Conservation (phyloP, 2,329 filamentous ascomycete species). For the Cryphonectria naterciae region DNA sequence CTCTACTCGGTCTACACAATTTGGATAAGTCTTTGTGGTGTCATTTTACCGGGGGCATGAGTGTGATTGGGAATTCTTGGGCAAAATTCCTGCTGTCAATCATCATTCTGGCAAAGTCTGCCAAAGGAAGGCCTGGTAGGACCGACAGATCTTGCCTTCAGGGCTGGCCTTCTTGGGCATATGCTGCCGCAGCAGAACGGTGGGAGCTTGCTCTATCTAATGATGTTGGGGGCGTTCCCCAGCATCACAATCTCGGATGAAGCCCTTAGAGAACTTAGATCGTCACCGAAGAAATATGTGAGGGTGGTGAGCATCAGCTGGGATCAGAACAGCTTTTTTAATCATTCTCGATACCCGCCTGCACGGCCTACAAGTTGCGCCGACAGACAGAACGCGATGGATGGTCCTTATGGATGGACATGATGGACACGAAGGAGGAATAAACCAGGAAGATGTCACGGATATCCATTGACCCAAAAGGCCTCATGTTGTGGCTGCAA, state of each 20-base stretch:
- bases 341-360: neutral
- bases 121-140: neutral
- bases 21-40: neutral
- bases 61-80: neutral
- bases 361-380: neutral
- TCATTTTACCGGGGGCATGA: neutral
- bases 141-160: neutral
- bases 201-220: neutral
- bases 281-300: neutral
- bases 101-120: neutral
- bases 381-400: neutral
- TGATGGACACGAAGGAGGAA: too few species aligned
- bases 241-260: neutral
- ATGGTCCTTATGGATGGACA: neutral
- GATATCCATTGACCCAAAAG: neutral
- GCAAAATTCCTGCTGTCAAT: neutral
- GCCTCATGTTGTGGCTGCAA: neutral
- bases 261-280: neutral
- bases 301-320: too few species aligned
- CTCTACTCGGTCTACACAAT: neutral
- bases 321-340: too few species aligned
- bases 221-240: neutral
- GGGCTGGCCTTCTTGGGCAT: neutral
- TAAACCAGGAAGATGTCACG: too few species aligned
- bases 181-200: neutral